phyloP scores from a whole-genome alignment of 1,139 yeast species.

The Candida sanyaensis region DNA sequence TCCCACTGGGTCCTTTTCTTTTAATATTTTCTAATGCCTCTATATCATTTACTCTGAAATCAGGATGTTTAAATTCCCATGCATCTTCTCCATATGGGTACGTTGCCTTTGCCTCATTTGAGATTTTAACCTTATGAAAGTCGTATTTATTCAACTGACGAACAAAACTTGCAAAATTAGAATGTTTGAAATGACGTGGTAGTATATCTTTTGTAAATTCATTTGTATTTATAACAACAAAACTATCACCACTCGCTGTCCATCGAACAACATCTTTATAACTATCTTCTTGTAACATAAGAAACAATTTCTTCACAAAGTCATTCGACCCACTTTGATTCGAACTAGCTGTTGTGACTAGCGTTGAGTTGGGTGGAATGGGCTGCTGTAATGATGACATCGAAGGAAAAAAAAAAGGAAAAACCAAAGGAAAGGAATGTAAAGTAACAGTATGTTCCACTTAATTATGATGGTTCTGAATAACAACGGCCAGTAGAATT shows the following conservation, averaged over 20 bases:
- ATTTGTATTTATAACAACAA: slow-evolving; percentile 85
- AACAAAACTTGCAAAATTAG: slow-evolving; percentile 92
- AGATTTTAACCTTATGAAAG: slow-evolving; percentile 85
- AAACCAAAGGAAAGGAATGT: not conserved
- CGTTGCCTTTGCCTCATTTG: slow-evolving; percentile 52
- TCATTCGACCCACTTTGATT: slow-evolving; percentile 61
- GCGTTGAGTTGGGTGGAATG: slow-evolving; percentile 12
- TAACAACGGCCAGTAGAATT: no score
- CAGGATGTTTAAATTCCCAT: slow-evolving; percentile 96
- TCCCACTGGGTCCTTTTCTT: slow-evolving; percentile 72
- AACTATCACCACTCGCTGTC: slow-evolving; percentile 81
- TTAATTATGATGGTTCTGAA: not conserved
- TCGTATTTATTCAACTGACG: slow-evolving; percentile 95
- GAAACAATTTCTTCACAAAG: slow-evolving; percentile 73
- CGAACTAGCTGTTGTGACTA: slow-evolving; percentile 23
- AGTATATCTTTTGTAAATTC: slow-evolving; percentile 84
- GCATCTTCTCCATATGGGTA: slow-evolving; percentile 75
- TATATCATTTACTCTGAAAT: slow-evolving; percentile 70
- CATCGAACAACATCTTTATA: slow-evolving; percentile 77
- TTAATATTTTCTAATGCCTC: slow-evolving; percentile 77
- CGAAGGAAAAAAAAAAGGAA: not conserved
- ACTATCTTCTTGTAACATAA: slow-evolving; percentile 81
- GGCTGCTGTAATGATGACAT: slow-evolving; percentile 9
- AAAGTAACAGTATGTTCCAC: not conserved
- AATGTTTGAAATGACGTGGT: slow-evolving; percentile 90